These are phyloP conservation scores for Naematelia encephala DNA, from an alignment of 768 basidiomycete species.

Conservation along the genomic window DNA sequence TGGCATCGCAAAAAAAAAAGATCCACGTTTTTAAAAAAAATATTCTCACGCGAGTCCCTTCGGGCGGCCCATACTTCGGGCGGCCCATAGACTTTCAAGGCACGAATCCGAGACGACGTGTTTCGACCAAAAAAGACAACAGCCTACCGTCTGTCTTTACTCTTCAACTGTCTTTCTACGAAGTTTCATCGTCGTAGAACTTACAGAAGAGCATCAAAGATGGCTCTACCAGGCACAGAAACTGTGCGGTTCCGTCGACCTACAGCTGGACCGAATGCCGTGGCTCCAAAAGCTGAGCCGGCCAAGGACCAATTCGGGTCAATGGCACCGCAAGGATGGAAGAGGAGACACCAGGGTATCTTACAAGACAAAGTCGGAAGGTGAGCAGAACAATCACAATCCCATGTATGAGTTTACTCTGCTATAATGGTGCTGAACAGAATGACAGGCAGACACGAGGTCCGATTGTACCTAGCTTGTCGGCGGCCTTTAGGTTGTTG, in stretches of 20 bases:
- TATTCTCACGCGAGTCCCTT: too few species aligned
- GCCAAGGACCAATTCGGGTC: conserved; percentile 40
- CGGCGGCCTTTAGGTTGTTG: conserved; percentile 75
- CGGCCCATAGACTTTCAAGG: too few species aligned
- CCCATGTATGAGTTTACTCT: background rate
- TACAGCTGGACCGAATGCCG: conserved; percentile 42
- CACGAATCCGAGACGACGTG: background rate
- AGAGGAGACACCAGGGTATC: conserved; percentile 46
- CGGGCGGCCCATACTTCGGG: too few species aligned
- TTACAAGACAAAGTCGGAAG: conserved; percentile 47
- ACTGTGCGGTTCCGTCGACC: conserved; percentile 45
- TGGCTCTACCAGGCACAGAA: conserved; percentile 47
- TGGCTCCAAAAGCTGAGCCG: conserved; percentile 12
- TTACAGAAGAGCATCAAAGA: too few species aligned
- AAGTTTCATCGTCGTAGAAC: too few species aligned
- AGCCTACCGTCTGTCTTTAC: too few species aligned
- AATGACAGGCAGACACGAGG: conserved; percentile 48
- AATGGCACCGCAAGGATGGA: conserved; percentile 39
- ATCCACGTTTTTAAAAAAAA: too few species aligned
- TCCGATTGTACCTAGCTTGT: conserved; percentile 83
- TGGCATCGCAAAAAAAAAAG: too few species aligned
- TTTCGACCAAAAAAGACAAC: too few species aligned
- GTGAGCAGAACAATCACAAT: conserved; percentile 23
- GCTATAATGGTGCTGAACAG: background rate
- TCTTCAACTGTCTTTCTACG: background rate